Evolutionary conservation across 441 rosid genomes (phyloP).

Genomic region (Eruca vesicaria): DNA sequence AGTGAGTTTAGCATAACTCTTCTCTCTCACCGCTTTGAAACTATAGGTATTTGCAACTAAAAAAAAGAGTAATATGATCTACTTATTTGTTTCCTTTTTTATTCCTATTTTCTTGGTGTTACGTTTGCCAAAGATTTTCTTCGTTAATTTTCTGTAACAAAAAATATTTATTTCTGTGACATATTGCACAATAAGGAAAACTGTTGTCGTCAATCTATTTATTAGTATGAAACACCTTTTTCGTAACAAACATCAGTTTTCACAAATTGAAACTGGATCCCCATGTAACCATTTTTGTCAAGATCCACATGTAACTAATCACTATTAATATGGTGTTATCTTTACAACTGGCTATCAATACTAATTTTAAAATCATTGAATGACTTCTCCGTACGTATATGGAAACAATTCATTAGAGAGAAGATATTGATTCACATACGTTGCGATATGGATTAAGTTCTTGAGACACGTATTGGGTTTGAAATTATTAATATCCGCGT

Average conservation of each 20-base stretch:
- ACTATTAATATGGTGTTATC: not conserved
- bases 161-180: not conserved
- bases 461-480: not conserved
- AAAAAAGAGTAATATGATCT: not conserved
- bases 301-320: not conserved
- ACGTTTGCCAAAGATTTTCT: constrained; percentile 9
- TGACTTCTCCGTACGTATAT: not conserved
- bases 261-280: not conserved
- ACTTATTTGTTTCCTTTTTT: not conserved
- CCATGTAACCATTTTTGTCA: not conserved
- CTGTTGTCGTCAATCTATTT: not conserved
- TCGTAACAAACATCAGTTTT: not conserved
- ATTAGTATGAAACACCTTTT: not conserved
- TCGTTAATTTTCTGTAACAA: not conserved
- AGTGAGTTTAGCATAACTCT: not conserved
- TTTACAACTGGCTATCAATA: not conserved
- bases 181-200: not conserved
- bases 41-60: not conserved
- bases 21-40: not conserved
- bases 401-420: not conserved
- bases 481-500: not conserved
- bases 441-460: not conserved
- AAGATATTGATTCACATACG: not conserved
- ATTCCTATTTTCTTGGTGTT: not conserved
- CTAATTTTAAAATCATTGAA: not conserved